These are phyloP conservation scores for Vitellaria paradoxa DNA, from an alignment of 179 eudicot genomes.

Conservation along the genomic window DNA sequence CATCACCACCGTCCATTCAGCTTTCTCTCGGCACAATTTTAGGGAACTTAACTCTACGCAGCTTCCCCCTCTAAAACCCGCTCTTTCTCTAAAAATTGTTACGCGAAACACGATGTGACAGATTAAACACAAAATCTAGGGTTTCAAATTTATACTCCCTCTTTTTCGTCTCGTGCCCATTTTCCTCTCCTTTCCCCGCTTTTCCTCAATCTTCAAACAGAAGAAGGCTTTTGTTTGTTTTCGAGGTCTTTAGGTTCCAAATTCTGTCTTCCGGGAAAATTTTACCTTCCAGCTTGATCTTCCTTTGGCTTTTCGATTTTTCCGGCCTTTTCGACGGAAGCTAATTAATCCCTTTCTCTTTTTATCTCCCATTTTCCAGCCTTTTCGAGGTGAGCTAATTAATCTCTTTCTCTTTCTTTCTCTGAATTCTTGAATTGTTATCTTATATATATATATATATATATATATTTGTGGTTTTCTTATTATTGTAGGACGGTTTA, in stretches of 20 bases:
- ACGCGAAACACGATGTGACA: constrained; percentile 2
- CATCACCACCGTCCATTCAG: no score
- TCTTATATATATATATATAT: no score
- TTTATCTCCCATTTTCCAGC: no score
- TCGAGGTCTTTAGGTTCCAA: background rate
- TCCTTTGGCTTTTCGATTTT: background rate
- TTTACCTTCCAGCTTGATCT: background rate
- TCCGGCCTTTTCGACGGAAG: no score
- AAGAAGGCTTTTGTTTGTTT: background rate
- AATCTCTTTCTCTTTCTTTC: no score
- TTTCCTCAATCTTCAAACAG: background rate
- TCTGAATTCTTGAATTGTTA: background rate
- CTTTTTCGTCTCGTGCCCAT: background rate
- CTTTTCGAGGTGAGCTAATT: background rate
- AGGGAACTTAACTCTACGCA: no score
- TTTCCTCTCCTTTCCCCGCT: background rate
- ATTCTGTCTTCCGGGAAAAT: background rate
- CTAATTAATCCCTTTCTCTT: no score
- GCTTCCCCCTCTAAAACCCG: background rate
- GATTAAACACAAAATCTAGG: background rate
- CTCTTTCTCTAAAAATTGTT: background rate
- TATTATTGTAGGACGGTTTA: background rate
- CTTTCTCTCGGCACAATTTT: no score
- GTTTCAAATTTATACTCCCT: constrained; percentile 5
- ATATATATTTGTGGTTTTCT: constrained; percentile 1